Percentiles rank a stretch among this genome's conserved stretches.
phyloP scores from a whole-genome alignment of 169 alveolate species.

The Neospora caninum region DNA sequence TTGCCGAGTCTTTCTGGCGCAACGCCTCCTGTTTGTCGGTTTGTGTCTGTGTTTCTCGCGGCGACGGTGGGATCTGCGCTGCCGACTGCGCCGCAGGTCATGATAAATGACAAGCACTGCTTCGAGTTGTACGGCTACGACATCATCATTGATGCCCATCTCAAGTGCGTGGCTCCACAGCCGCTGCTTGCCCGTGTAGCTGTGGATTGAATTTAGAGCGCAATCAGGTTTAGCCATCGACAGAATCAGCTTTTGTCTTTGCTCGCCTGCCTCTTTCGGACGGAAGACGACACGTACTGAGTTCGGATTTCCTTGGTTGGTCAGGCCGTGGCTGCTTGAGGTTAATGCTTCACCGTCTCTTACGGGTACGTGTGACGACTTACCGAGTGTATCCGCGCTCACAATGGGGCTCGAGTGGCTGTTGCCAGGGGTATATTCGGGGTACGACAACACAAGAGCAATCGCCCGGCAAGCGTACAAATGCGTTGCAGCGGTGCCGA shows the following conservation, averaged over 20 bases:
- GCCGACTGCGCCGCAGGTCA: slow-evolving; percentile 49
- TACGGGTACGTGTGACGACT: slow-evolving; percentile 70
- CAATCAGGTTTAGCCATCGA: background rate
- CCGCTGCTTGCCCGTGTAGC: background rate
- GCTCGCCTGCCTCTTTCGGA: background rate
- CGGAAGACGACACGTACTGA: no score
- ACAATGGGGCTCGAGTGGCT: no score
- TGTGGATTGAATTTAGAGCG: background rate
- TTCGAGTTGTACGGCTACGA: slow-evolving; percentile 93
- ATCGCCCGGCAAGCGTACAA: no score
- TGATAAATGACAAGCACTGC: slow-evolving; percentile 87
- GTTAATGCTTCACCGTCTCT: slow-evolving; percentile 93
- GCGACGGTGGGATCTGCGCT: no score
- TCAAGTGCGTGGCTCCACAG: slow-evolving; percentile 34
- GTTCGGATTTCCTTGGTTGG: background rate
- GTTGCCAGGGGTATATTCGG: no score
- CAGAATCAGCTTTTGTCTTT: background rate
- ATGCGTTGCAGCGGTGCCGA: no score
- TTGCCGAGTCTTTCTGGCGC: no score
- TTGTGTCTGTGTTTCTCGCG: no score
- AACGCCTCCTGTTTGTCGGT: no score
- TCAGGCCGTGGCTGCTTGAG: slow-evolving; percentile 94
- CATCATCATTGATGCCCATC: slow-evolving; percentile 85
- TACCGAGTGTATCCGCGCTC: no score
- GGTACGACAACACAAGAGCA: no score